Conservation (phyloP, 768 basidiomycete species). For the Imleria badia region DNA sequence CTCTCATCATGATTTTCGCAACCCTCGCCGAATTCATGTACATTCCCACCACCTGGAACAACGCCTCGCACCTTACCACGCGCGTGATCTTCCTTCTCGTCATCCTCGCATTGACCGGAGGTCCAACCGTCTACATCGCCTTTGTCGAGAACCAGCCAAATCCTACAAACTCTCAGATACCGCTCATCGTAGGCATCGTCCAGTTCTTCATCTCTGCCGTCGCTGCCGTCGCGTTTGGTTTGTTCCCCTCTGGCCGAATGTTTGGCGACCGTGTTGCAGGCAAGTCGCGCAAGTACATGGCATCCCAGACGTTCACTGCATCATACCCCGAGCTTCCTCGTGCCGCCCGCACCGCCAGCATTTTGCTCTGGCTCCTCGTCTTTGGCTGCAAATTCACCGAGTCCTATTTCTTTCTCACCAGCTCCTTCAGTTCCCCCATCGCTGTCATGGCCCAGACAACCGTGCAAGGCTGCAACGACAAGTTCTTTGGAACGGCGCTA, state of each 20-base stretch:
- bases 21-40: conserved; percentile 95
- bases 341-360: conserved; percentile 76
- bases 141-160: conserved; percentile 67
- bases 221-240: conserved; percentile 78
- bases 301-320: conserved; percentile 98
- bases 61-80: conserved; percentile 93
- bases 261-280: conserved; percentile 98
- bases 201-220: conserved; percentile 91
- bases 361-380: conserved; percentile 86
- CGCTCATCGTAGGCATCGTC: conserved; percentile 89
- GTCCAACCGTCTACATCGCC: conserved; percentile 93
- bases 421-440: conserved; percentile 95
- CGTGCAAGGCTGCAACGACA: conserved; percentile 88
- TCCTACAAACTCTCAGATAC: conserved; percentile 55
- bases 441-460: conserved; percentile 95
- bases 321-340: conserved; percentile 84
- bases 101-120: conserved; percentile 89
- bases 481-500: conserved; percentile 71
- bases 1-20: conserved; percentile 89
- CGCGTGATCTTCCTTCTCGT: conserved; percentile 90
- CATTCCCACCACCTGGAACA: conserved; percentile 99
- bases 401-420: conserved; percentile 97
- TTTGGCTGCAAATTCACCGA: conserved; percentile 97
- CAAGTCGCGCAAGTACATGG: conserved; percentile 97
- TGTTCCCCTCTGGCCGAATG: conserved; percentile 96